Evolutionary conservation across 2,329 filamentous ascomycete genomes (phyloP).

Genomic region (Fusarium newnesense): DNA sequence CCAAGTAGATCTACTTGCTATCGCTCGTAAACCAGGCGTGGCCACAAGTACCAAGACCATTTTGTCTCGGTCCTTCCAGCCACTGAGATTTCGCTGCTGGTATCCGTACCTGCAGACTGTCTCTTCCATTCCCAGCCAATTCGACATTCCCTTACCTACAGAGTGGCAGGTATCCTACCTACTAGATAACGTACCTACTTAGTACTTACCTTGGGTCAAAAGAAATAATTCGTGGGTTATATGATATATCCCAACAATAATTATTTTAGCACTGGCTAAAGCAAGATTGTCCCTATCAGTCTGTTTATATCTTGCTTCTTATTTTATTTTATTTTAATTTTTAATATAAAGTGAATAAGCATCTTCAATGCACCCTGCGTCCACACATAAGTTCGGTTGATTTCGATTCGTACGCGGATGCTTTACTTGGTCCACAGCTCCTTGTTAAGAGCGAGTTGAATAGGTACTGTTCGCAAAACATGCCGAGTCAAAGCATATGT

Average conservation of each 20-base stretch:
- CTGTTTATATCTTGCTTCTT: not conserved
- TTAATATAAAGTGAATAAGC: not conserved
- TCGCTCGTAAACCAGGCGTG: fast-evolving
- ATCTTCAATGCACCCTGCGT: not conserved
- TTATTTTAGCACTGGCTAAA: not conserved
- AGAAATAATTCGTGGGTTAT: not conserved
- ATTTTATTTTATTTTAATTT: not conserved
- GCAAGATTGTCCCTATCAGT: not conserved
- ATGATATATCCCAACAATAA: not conserved
- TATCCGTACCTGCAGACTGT: slow-evolving; percentile 6
- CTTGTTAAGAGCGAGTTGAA: not conserved
- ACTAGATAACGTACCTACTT: not conserved
- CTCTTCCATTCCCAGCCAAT: not conserved
- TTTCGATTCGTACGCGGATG: not conserved
- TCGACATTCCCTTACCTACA: not conserved
- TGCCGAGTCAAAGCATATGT: not conserved
- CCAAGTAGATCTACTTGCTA: slow-evolving; percentile 20
- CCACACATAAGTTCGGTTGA: not conserved
- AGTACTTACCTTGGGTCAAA: not conserved
- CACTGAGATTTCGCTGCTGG: slow-evolving; percentile 17
- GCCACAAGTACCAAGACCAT: slow-evolving; percentile 15
- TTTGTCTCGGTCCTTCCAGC: not conserved
- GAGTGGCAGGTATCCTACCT: not conserved
- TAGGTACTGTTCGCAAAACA: not conserved
- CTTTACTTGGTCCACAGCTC: not conserved